Evolutionary conservation across 2,329 filamentous ascomycete species (phyloP).

Genomic region (Pyrenochaeta sp.): DNA sequence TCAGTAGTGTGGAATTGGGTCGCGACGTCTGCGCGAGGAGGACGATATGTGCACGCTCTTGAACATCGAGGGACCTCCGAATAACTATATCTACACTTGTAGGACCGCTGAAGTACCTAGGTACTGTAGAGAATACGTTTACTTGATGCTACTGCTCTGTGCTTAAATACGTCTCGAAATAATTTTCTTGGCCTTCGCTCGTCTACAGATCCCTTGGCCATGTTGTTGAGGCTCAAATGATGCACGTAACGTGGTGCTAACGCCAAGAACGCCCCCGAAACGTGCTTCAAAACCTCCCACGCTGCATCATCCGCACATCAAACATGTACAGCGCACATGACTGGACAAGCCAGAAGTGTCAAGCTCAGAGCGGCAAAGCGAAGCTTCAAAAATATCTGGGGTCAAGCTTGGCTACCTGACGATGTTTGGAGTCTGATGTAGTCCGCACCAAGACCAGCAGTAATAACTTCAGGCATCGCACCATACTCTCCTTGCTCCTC

Average conservation of each 20-base stretch:
- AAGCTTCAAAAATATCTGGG: conserved; percentile 15
- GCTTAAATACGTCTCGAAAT: too few species aligned
- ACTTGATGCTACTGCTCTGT: too few species aligned
- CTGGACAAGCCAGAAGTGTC: conserved; percentile 6
- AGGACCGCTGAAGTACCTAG: too few species aligned
- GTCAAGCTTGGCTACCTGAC: conserved; percentile 27
- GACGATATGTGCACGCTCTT: too few species aligned
- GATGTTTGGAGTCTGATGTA: conserved; percentile 15
- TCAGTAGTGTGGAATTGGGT: too few species aligned
- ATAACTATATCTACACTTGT: too few species aligned
- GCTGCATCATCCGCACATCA: conserved; percentile 37
- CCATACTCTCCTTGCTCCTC: conserved; percentile 4
- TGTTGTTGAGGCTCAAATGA: neutral
- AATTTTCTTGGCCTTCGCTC: too few species aligned
- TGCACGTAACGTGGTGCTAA: neutral
- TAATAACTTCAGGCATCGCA: too few species aligned
- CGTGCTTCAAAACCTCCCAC: conserved; percentile 33
- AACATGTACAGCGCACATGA: conserved; percentile 23
- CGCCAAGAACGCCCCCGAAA: conserved; percentile 36
- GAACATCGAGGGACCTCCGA: too few species aligned
- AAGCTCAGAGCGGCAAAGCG: conserved; percentile 23
- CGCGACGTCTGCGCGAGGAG: too few species aligned
- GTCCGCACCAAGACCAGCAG: neutral
- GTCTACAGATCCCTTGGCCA: too few species aligned
- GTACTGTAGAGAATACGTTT: too few species aligned